phyloP scores from a whole-genome alignment of 2,329 filamentous ascomycete species.

The Catunica adiposa region DNA sequence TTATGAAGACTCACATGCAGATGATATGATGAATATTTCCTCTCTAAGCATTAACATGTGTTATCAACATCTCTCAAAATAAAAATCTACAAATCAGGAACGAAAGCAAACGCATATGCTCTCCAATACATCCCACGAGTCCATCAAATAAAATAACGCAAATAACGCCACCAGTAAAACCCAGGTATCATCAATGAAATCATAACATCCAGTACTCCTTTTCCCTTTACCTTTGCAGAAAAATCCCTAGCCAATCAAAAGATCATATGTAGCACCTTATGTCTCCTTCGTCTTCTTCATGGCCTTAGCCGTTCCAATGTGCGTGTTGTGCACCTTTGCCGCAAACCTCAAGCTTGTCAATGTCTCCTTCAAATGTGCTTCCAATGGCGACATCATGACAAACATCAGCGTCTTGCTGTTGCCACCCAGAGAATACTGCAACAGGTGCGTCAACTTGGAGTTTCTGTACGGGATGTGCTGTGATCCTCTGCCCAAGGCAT shows the following conservation, averaged over 20 bases:
- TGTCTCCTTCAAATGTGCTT: slow-evolving; percentile 81
- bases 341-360: slow-evolving; percentile 91
- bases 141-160: background rate
- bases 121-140: no score
- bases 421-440: slow-evolving; percentile 87
- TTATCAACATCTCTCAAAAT: background rate
- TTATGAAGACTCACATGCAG: background rate
- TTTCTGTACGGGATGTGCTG: slow-evolving; percentile 86
- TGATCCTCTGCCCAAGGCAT: slow-evolving; percentile 70
- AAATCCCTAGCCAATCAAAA: background rate
- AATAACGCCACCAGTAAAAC: background rate
- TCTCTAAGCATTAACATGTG: background rate
- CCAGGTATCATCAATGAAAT: slow-evolving; percentile 14
- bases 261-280: background rate
- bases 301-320: slow-evolving; percentile 76
- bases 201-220: slow-evolving; percentile 12
- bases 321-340: slow-evolving; percentile 82
- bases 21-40: no score
- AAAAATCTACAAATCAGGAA: background rate
- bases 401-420: slow-evolving; percentile 99
- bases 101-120: background rate
- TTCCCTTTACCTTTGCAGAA: slow-evolving; percentile 8
- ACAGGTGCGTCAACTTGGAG: slow-evolving; percentile 86
- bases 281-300: slow-evolving; percentile 34
- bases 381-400: slow-evolving; percentile 88